Evolutionary conservation across 306 rosid genomes (phyloP), one percentile per base, ranked within the genome.

Genomic region (Cicer chorassanicum): DNA sequence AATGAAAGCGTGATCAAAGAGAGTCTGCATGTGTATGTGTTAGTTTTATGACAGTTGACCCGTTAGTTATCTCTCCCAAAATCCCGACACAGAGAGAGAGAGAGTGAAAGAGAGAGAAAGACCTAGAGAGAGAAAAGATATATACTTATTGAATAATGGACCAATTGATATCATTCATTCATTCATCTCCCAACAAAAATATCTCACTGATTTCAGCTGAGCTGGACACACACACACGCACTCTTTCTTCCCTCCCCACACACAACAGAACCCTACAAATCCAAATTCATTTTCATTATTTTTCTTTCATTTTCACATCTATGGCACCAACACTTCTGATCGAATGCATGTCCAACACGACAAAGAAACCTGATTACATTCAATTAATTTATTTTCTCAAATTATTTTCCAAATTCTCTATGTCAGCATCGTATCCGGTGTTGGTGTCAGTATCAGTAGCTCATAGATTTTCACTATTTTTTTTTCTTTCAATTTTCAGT

Each of bases 11-110:
- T 86, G 80, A 86, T 84, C 93, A 89, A 89, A 89, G 81, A 40
- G 65, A 55, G 39, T 92, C 87, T 84, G 78, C 78, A 82, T 83
- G 72, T 83, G 88, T 43, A 82, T 83, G 82, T 87, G 81, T 77
- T 77, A 42, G 90, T 81, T 83, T 83, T 82, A 29, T 80, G 88
- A 89, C 96, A 85, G 92, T 89, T 93, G 96, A 87, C 92, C 68
- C 65, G 85, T 76, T 87, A 87, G 90, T 88, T 87, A 77, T 71
- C 77, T 65, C 88, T 57, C 89, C 66, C 85, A 77, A 85, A 80
- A 75, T 64, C 89, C 93, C 93, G 86, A 91, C 90, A 87, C 81
- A 81, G 81, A 80, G 72, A 80, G 87, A 70, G 86, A 78, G 83
- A 83, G 80, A 81, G 76, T 74, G 76, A 77, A 81, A 78, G 86